Evolutionary conservation across 2,329 filamentous ascomycete genomes (phyloP).

Genomic region (Ceratocystis eucalypticola): DNA sequence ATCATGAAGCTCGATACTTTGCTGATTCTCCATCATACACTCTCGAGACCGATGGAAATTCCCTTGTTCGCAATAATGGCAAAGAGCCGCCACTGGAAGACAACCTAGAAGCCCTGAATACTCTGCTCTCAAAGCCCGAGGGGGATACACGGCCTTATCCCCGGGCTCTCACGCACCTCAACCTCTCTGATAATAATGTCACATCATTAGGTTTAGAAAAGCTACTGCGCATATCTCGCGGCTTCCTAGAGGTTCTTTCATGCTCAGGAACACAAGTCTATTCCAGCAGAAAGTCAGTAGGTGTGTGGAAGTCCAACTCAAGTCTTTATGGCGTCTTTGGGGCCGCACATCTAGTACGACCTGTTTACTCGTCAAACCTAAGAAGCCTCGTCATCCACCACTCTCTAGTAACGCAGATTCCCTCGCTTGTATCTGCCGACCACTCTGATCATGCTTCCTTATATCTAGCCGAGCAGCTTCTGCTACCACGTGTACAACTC

Average conservation of each 20-base stretch:
- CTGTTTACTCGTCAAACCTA: conserved; percentile 40
- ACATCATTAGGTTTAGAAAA: conserved; percentile 32
- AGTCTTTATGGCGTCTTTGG: conserved; percentile 34
- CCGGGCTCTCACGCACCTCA: conserved; percentile 37
- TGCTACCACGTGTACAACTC: conserved; percentile 32
- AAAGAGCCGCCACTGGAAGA: conserved; percentile 25
- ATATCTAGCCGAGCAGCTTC: conserved; percentile 33
- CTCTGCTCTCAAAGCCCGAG: conserved; percentile 23
- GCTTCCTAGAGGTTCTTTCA: conserved; percentile 37
- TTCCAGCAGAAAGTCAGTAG: conserved; percentile 18
- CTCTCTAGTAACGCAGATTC: conserved; percentile 44
- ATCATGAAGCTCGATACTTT: conserved; percentile 35
- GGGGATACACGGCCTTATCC: conserved; percentile 13
- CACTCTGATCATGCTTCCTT: conserved; percentile 28
- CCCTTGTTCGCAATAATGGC: conserved; percentile 24
- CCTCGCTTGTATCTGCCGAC: conserved; percentile 31
- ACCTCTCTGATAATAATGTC: conserved; percentile 38
- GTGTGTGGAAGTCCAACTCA: conserved; percentile 26
- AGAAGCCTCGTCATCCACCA: conserved; percentile 43
- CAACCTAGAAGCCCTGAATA: conserved; percentile 22
- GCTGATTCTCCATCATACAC: conserved; percentile 36
- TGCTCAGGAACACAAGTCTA: conserved; percentile 14
- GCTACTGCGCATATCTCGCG: conserved; percentile 32
- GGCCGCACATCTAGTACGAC: conserved; percentile 36
- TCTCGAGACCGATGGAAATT: conserved; percentile 4